Evolutionary conservation across 257 asterid genomes (phyloP), one percentile per base, ranked within the genome.

Genomic region (Vinca minor): DNA sequence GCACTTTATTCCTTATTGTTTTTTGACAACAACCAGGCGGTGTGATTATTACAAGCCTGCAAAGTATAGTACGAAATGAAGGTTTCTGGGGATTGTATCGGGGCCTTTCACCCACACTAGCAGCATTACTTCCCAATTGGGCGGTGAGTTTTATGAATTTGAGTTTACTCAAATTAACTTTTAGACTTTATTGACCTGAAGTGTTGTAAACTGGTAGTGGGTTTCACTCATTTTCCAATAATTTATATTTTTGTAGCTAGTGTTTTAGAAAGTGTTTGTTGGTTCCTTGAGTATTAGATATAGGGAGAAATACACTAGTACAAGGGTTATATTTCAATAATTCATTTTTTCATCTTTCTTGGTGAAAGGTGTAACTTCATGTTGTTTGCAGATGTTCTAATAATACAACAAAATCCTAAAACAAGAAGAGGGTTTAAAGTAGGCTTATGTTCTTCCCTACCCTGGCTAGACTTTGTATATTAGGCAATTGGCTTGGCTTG

Each of bases 81-180:
- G 99, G 99, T 58, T 46, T 83, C 48, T 81, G 76, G 85, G 99
- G 99, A 62, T 86, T 93, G 65, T 93, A 93, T 77, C 96, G 96
- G 36, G 99, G 99, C 55, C 99, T 93, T 70, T 84, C 99, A 59
- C 97, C 99, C 44, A 89, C 97, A 62, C 57, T 93, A 78, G 66
- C 88, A 31, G 99, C 97, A 66, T 81, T 93, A 64, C 99, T 93
- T 83, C 99, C 99, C 1, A 93, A 87, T 77, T 93, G 99, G 99
- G 99, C 99, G 59, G 99, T 93, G 77, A 84, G 95, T 79, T 64
- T 69, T 71, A 4, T 70, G 62, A 73, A 23, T 62, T n/a, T 61
- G n/a, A 62, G 41, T 45, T 44, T 62, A 44, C 20, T 60, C 8
- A 54, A 14, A 15, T 5, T 31, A 50, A 36, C 3, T 13, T 44